These are phyloP conservation scores for Pittosporum tobira DNA, from an alignment of 129 eudicot genomes.

Conservation along the genomic window DNA sequence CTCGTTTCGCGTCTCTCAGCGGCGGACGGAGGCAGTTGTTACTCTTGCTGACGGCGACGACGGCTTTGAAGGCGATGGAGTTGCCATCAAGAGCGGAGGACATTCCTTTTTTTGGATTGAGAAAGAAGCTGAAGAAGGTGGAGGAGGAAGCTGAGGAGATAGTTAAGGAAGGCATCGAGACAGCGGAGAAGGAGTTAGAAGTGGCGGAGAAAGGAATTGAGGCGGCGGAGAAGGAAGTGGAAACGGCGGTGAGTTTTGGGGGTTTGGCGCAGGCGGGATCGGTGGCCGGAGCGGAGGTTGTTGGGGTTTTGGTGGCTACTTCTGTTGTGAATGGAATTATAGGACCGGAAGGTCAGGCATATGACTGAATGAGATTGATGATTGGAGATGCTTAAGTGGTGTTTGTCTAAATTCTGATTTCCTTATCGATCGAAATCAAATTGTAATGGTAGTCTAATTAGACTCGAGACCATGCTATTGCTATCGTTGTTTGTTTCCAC, in stretches of 20 bases:
- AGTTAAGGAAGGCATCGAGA: constrained; percentile 63
- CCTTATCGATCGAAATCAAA: too few species aligned
- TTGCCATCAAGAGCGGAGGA: constrained; percentile 57
- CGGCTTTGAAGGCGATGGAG: constrained; percentile 42
- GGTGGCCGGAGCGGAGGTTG: constrained; percentile 77
- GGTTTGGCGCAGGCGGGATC: constrained; percentile 86
- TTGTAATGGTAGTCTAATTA: too few species aligned
- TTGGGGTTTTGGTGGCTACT: constrained; percentile 62
- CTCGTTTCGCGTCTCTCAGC: constrained; percentile 14
- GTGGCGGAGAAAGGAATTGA: constrained; percentile 37
- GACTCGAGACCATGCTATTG: too few species aligned
- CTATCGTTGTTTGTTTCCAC: too few species aligned
- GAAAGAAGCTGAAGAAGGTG: constrained; percentile 62
- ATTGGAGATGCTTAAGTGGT: too few species aligned
- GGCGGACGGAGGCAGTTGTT: constrained; percentile 47
- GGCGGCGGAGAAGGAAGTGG: constrained; percentile 32
- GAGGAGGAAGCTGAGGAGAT: constrained; percentile 73
- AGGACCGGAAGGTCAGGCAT: constrained; percentile 57
- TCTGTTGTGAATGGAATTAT: constrained; percentile 77
- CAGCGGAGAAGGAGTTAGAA: constrained; percentile 50
- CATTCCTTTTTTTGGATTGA: constrained; percentile 72
- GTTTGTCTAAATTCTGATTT: too few species aligned
- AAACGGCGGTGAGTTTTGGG: constrained; percentile 31
- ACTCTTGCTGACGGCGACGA: constrained; percentile 44
- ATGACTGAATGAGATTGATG: constrained; percentile 17